Evolutionary conservation across 176 grass and related monocot species (phyloP).

Genomic region (Avena atlantica): DNA sequence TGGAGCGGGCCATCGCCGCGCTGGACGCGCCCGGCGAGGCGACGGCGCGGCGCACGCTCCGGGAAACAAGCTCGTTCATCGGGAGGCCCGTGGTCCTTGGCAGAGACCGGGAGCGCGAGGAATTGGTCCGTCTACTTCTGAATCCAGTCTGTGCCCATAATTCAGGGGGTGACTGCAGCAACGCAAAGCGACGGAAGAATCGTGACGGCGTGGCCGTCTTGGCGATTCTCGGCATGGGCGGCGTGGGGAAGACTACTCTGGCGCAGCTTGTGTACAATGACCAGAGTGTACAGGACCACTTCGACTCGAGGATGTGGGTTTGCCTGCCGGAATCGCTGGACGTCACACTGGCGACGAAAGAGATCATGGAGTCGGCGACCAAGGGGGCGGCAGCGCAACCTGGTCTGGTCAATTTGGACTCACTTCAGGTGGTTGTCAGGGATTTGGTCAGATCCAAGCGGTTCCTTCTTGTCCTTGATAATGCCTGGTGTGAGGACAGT

Average conservation of each 20-base stretch:
- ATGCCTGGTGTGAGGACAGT: constrained; percentile 47
- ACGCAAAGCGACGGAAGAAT: neutral
- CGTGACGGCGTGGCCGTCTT: constrained; percentile 23
- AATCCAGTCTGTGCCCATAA: neutral
- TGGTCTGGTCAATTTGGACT: constrained; percentile 23
- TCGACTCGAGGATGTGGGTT: constrained; percentile 39
- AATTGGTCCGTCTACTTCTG: constrained; percentile 23
- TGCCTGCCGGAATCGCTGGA: constrained; percentile 42
- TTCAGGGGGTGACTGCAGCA: neutral
- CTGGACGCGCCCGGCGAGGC: neutral
- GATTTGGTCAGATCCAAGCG: neutral
- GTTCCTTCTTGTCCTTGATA: constrained; percentile 53
- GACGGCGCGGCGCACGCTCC: neutral
- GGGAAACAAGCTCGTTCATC: constrained; percentile 39
- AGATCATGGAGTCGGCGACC: constrained; percentile 42
- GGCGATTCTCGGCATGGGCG: constrained; percentile 50
- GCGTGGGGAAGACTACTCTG: constrained; percentile 48
- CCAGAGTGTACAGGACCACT: constrained; percentile 3
- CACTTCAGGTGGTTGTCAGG: constrained; percentile 23
- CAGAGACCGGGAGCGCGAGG: constrained; percentile 38
- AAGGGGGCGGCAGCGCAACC: neutral
- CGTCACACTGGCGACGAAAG: constrained; percentile 15
- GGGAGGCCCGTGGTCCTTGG: constrained; percentile 23
- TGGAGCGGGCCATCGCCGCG: constrained; percentile 25
- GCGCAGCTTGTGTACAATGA: constrained; percentile 46